Conservation (phyloP, 441 rosid genomes). For the Gossypium schwendimanii region DNA sequence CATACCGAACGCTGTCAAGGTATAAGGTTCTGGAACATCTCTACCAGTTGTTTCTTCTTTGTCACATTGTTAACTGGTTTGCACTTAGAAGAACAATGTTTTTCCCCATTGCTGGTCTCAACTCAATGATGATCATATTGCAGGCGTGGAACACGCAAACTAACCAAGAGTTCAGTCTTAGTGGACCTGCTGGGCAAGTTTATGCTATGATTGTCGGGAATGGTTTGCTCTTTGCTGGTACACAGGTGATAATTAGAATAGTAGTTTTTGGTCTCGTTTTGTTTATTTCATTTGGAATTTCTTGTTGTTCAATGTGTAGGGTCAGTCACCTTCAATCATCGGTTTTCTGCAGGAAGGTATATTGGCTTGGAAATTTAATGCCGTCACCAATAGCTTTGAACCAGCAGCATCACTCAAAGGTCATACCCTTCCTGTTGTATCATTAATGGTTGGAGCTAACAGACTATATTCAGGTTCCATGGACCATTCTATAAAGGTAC, state of each 20-base stretch:
- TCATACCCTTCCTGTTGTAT: conserved; percentile 66
- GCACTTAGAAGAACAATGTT: background rate
- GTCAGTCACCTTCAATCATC: background rate
- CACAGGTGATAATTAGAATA: conserved; percentile 48
- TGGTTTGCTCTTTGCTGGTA: conserved; percentile 73
- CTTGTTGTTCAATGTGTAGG: background rate
- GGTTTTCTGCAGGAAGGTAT: conserved; percentile 65
- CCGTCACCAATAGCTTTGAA: conserved; percentile 58
- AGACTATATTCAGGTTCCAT: conserved; percentile 88
- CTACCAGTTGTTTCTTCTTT: background rate
- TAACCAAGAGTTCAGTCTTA: conserved; percentile 63
- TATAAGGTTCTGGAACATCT: conserved; percentile 18
- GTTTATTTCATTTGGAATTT: background rate
- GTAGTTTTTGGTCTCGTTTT: background rate
- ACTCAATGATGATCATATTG: conserved; percentile 13
- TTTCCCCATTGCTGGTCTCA: background rate
- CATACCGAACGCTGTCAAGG: conserved; percentile 78
- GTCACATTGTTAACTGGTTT: background rate
- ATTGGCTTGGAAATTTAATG: conserved; percentile 83
- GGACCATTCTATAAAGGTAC: conserved; percentile 78
- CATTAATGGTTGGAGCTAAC: conserved; percentile 84
- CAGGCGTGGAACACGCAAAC: conserved; percentile 26
- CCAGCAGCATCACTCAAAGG: conserved; percentile 71
- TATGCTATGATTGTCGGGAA: conserved; percentile 77
- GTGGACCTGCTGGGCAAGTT: conserved; percentile 97